phyloP scores from a whole-genome alignment of 2,329 filamentous ascomycete genomes.

The Monosporascus ibericus region DNA sequence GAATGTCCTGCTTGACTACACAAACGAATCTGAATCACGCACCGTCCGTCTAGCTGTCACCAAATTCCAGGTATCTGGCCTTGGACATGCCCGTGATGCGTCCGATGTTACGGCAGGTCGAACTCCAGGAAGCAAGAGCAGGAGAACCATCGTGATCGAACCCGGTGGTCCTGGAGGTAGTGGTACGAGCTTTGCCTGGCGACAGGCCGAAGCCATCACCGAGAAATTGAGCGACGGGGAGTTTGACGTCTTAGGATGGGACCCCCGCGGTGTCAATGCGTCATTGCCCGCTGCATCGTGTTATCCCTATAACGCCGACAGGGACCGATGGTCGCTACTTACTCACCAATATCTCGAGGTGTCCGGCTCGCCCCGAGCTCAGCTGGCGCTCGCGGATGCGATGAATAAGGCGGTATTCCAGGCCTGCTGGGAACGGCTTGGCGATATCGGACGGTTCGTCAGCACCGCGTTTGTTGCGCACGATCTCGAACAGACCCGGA shows the following conservation, averaged over 20 bases:
- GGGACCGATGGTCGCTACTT: slow-evolving; percentile 40
- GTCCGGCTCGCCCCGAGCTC: slow-evolving; percentile 25
- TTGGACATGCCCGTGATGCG: slow-evolving; percentile 21
- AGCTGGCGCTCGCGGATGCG: slow-evolving; percentile 39
- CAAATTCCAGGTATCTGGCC: slow-evolving; percentile 42
- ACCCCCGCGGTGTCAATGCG: slow-evolving; percentile 46
- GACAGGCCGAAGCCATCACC: slow-evolving; percentile 29
- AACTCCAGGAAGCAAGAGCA: slow-evolving; percentile 30
- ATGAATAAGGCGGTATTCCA: slow-evolving; percentile 38
- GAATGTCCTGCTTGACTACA: slow-evolving; percentile 43
- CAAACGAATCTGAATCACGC: slow-evolving; percentile 35
- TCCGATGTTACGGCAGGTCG: background rate
- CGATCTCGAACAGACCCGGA: slow-evolving; percentile 43
- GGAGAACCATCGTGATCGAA: slow-evolving; percentile 42
- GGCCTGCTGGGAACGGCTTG: slow-evolving; percentile 36
- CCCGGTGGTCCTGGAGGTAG: slow-evolving; percentile 46
- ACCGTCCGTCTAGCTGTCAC: slow-evolving; percentile 42
- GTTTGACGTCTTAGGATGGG: slow-evolving; percentile 47
- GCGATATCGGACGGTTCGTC: slow-evolving; percentile 41
- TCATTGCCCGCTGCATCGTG: slow-evolving; percentile 40
- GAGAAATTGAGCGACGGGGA: slow-evolving; percentile 35
- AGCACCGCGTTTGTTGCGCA: slow-evolving; percentile 40
- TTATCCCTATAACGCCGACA: slow-evolving; percentile 38
- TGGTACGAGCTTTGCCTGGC: slow-evolving; percentile 37
- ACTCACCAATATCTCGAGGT: slow-evolving; percentile 33